phyloP scores from a whole-genome alignment of 1,284 basidiomycete species.

The Rhodotorula mucilaginosa region DNA sequence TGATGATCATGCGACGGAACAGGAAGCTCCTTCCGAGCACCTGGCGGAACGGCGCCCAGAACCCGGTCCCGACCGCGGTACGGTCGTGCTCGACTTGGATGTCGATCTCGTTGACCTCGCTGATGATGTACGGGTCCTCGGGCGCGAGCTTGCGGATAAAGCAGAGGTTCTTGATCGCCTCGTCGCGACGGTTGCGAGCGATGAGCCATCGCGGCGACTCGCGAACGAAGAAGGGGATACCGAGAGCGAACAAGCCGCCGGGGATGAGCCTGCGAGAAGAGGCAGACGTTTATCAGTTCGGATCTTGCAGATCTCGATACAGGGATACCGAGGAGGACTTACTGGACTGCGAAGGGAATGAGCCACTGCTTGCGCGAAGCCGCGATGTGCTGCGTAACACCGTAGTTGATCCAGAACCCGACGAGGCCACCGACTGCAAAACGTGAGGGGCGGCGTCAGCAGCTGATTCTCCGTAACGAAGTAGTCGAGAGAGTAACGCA shows the following conservation, averaged over 20 bases:
- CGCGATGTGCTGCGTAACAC: slow-evolving; percentile 19
- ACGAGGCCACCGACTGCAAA: slow-evolving; percentile 31
- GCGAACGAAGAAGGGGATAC: slow-evolving; percentile 55
- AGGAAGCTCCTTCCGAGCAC: slow-evolving; percentile 29
- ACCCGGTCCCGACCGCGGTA: slow-evolving; percentile 29
- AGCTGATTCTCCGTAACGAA: background rate
- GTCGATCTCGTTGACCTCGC: slow-evolving; percentile 38
- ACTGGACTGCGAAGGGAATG: slow-evolving; percentile 7
- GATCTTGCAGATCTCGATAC: too few relatives aligned
- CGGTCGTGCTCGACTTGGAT: slow-evolving; percentile 36
- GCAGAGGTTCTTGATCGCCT: slow-evolving; percentile 59
- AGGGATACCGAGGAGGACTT: too few relatives aligned
- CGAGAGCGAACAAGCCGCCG: slow-evolving; percentile 55
- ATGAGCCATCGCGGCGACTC: slow-evolving; percentile 65
- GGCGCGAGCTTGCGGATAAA: slow-evolving; percentile 33
- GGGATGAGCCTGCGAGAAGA: slow-evolving; percentile 51
- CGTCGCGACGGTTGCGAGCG: slow-evolving; percentile 56
- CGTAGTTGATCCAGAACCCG: slow-evolving; percentile 33
- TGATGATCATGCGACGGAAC: slow-evolving; percentile 27
- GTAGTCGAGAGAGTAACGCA: background rate
- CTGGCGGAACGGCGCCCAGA: slow-evolving; percentile 34
- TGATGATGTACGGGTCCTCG: slow-evolving; percentile 27
- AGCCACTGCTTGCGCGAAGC: slow-evolving; percentile 18
- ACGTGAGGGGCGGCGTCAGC: background rate
- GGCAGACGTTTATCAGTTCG: too few relatives aligned